phyloP scores from a whole-genome alignment of 352 stramenopile species.

The Globisporangium alternatum region DNA sequence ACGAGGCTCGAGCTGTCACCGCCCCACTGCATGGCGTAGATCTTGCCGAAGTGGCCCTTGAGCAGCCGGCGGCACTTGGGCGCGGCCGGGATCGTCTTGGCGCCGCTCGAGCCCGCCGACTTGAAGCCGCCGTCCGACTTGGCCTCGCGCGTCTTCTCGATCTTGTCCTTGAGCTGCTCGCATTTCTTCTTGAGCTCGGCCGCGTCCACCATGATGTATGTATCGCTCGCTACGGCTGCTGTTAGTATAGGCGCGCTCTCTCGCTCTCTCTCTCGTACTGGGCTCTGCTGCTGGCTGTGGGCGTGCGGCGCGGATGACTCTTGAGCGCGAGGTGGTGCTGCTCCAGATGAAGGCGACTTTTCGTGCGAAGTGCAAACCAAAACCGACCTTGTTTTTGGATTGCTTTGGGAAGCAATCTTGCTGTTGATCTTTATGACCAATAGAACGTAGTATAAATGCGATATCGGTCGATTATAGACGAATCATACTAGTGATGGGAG shows the following conservation, averaged over 20 bases:
- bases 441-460: too few relatives aligned
- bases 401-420: too few relatives aligned
- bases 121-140: constrained; percentile 83
- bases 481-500: too few relatives aligned
- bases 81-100: constrained; percentile 76
- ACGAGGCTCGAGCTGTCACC: constrained; percentile 90
- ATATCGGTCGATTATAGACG: too few relatives aligned
- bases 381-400: too few relatives aligned
- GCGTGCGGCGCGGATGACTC: too few relatives aligned
- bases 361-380: too few relatives aligned
- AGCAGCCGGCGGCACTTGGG: constrained; percentile 93
- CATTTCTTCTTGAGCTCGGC: constrained; percentile 87
- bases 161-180: constrained; percentile 84
- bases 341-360: too few relatives aligned
- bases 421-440: too few relatives aligned
- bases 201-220: constrained; percentile 55
- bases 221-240: background rate
- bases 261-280: background rate
- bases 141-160: constrained; percentile 76
- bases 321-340: too few relatives aligned
- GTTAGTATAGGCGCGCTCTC: background rate
- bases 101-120: constrained; percentile 47
- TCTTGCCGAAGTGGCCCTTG: constrained; percentile 99
- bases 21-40: constrained; percentile 99
- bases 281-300: too few relatives aligned